phyloP scores from a whole-genome alignment of 345 rosid genomes.

The Camelina laxa region DNA sequence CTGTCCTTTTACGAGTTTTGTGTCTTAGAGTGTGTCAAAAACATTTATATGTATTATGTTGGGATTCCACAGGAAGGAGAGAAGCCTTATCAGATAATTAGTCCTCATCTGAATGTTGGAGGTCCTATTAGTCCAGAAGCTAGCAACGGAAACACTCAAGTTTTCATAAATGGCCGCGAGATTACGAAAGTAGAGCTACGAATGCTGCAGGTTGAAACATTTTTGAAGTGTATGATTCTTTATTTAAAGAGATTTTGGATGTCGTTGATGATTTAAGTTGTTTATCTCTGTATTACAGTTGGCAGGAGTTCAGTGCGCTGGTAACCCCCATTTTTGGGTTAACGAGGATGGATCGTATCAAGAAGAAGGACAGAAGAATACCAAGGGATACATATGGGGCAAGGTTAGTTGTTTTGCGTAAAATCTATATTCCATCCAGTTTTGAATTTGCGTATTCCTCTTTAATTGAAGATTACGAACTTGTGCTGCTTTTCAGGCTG shows the following conservation, averaged over 20 bases:
- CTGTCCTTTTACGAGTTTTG: slow-evolving; percentile 2
- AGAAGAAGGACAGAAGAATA: slow-evolving; percentile 99
- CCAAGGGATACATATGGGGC: slow-evolving; percentile 99
- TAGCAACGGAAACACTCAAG: slow-evolving; percentile 91
- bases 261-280: slow-evolving; percentile 10
- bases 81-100: slow-evolving; percentile 87
- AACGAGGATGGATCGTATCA: slow-evolving; percentile 99
- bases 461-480: slow-evolving; percentile 29
- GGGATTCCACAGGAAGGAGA: slow-evolving; percentile 79
- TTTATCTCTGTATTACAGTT: slow-evolving; percentile 55
- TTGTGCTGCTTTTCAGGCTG: slow-evolving; percentile 62
- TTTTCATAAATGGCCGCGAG: slow-evolving; percentile 94
- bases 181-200: slow-evolving; percentile 92
- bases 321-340: slow-evolving; percentile 99
- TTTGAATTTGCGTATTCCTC: slow-evolving; percentile 1
- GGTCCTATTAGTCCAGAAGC: slow-evolving; percentile 79
- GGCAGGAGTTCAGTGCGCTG: slow-evolving; percentile 99
- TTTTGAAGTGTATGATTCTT: slow-evolving; percentile 6
- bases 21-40: slow-evolving; percentile 26
- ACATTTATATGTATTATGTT: slow-evolving; percentile 41
- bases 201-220: slow-evolving; percentile 85
- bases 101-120: slow-evolving; percentile 93
- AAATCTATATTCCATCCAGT: neutral
- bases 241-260: slow-evolving; percentile 10
- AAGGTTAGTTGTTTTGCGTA: slow-evolving; percentile 58